Conservation (phyloP, 129 eudicot species). For the Mikania micrantha region DNA sequence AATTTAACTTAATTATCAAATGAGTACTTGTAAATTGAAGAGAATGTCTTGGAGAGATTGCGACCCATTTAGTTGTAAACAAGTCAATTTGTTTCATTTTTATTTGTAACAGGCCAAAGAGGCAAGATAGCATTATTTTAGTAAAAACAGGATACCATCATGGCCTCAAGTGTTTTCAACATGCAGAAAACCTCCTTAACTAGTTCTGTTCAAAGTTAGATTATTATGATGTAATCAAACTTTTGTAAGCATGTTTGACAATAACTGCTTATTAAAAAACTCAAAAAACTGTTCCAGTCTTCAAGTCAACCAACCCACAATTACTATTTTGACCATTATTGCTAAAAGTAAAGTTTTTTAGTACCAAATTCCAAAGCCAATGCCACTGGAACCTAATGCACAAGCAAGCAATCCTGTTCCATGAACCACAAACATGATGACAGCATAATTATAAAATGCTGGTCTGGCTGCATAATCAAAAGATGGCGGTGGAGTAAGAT, state of each 20-base stretch:
- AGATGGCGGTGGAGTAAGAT: not conserved
- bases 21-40: not conserved
- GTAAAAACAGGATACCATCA: not conserved
- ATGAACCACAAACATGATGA: conserved; percentile 49
- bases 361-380: conserved; percentile 68
- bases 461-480: conserved; percentile 60
- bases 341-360: not conserved
- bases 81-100: not conserved
- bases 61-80: not conserved
- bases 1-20: not conserved
- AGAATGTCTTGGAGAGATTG: not conserved
- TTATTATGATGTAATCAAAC: not conserved
- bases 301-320: not conserved
- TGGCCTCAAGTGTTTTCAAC: not conserved
- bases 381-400: conserved; percentile 47
- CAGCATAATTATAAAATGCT: conserved; percentile 61
- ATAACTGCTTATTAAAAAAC: not conserved
- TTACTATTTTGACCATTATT: not conserved
- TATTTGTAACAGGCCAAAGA: not conserved
- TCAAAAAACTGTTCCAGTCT: not conserved
- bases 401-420: conserved; percentile 37
- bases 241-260: not conserved
- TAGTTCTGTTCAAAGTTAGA: not conserved
- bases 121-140: not conserved
- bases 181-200: not conserved